A percentile compares a stretch with the other conserved stretches of the same genome.
Evolutionary conservation across 2,329 filamentous ascomycete species (phyloP).

Genomic region (Cadophora sp.): DNA sequence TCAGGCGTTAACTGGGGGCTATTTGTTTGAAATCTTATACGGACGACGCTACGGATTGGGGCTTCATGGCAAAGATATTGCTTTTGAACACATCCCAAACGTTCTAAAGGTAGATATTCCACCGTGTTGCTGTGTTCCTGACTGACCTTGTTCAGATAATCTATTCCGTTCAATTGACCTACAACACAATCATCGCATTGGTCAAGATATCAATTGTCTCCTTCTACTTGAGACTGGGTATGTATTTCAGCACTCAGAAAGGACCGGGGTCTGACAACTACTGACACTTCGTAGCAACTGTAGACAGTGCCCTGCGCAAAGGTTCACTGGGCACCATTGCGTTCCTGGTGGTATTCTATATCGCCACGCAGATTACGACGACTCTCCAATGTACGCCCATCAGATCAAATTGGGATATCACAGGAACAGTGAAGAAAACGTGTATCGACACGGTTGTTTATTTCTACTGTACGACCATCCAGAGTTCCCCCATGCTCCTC

Average conservation of each 20-base stretch:
- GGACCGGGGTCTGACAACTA: background rate
- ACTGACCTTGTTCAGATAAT: slow-evolving; percentile 31
- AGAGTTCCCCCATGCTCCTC: background rate
- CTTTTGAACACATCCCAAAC: slow-evolving; percentile 16
- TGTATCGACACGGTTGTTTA: slow-evolving; percentile 47
- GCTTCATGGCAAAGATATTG: slow-evolving; percentile 23
- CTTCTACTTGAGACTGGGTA: slow-evolving; percentile 47
- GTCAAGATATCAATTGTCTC: slow-evolving; percentile 47
- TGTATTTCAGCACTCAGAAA: background rate
- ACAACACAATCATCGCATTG: slow-evolving; percentile 41
- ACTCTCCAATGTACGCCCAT: slow-evolving; percentile 45
- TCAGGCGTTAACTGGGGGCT: slow-evolving; percentile 27
- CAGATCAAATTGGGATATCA: slow-evolving; percentile 46
- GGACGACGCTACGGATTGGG: slow-evolving; percentile 27
- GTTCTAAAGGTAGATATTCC: slow-evolving; percentile 22
- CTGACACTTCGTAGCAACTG: slow-evolving; percentile 34
- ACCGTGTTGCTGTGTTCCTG: too few relatives aligned
- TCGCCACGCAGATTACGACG: slow-evolving; percentile 41
- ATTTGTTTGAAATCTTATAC: slow-evolving; percentile 32
- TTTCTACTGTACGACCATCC: slow-evolving; percentile 44
- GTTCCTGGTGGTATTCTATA: slow-evolving; percentile 41
- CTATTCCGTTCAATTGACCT: slow-evolving; percentile 45
- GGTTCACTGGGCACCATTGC: slow-evolving; percentile 40
- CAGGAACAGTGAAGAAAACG: slow-evolving; percentile 37
- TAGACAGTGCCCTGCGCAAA: slow-evolving; percentile 38